Evolutionary conservation across 768 basidiomycete species (phyloP).

Genomic region (Chalciporus sphaerocephalus): DNA sequence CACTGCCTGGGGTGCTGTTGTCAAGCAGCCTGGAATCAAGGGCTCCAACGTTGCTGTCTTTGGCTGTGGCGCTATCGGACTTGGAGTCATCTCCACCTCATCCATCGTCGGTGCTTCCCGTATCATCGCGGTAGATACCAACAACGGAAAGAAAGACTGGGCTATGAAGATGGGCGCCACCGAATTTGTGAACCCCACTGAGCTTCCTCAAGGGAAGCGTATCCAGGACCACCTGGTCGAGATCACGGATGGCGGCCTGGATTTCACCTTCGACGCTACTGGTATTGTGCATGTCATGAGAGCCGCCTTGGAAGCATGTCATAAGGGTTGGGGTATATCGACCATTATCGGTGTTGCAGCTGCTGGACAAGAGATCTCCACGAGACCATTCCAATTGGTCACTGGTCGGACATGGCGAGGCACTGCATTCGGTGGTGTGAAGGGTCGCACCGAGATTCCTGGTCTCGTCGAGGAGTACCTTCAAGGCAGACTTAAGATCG

Average conservation of each 20-base stretch:
- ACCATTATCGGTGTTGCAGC: slow-evolving; percentile 97
- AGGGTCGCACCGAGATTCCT: slow-evolving; percentile 93
- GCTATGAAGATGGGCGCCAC: slow-evolving; percentile 91
- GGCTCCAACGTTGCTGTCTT: slow-evolving; percentile 90
- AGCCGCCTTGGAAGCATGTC: slow-evolving; percentile 94
- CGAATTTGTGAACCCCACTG: slow-evolving; percentile 84
- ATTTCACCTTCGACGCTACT: slow-evolving; percentile 96
- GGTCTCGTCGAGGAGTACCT: slow-evolving; percentile 92
- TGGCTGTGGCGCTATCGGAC: slow-evolving; percentile 93
- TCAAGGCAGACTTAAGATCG: slow-evolving; percentile 76
- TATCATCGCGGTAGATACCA: slow-evolving; percentile 90
- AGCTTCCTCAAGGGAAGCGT: slow-evolving; percentile 69
- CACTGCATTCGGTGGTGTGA: slow-evolving; percentile 94
- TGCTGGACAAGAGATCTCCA: slow-evolving; percentile 91
- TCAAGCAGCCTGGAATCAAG: slow-evolving; percentile 84
- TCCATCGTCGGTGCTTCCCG: slow-evolving; percentile 74
- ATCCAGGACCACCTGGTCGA: slow-evolving; percentile 90
- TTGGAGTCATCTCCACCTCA: slow-evolving; percentile 85
- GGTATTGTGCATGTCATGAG: slow-evolving; percentile 96
- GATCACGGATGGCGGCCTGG: slow-evolving; percentile 93
- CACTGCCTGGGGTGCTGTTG: slow-evolving; percentile 96
- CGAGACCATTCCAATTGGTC: slow-evolving; percentile 73
- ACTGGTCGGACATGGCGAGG: slow-evolving; percentile 95
- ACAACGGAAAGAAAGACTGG: slow-evolving; percentile 81
- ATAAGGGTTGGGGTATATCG: slow-evolving; percentile 98